Percentiles rank a stretch among this genome's conserved stretches.
Conservation (phyloP, 2,329 filamentous ascomycete species). For the Diplodia corticola region DNA sequence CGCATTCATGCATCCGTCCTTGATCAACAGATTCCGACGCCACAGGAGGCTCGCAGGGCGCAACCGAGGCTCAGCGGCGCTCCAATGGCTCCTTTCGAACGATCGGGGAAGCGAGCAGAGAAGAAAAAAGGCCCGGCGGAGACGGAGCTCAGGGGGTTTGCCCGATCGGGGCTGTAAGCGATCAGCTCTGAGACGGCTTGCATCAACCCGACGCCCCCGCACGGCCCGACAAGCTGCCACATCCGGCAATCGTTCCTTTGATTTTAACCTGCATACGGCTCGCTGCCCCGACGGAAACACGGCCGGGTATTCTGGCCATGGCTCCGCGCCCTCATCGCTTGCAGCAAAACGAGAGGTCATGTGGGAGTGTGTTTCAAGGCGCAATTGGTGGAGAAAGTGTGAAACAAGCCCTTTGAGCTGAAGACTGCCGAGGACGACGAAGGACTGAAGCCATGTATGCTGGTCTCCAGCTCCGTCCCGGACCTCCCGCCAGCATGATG, state of each 20-base stretch:
- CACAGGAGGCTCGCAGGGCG: not conserved
- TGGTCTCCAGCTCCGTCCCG: not conserved
- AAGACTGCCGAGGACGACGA: not conserved
- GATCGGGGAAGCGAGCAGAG: not conserved
- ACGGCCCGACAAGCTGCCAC: not conserved
- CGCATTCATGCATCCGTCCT: not conserved
- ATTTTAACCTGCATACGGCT: not conserved
- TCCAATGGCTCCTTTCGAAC: not conserved
- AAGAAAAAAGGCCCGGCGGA: not conserved
- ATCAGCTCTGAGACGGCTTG: not conserved
- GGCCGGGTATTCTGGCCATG: conserved; percentile 12
- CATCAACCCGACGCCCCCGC: not conserved
- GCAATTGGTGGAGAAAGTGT: conserved; percentile 18
- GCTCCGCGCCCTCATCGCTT: not conserved
- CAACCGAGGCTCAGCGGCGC: not conserved
- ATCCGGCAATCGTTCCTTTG: no score
- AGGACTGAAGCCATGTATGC: no score
- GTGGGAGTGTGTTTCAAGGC: not conserved
- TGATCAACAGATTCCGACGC: not conserved
- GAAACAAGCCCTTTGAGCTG: not conserved
- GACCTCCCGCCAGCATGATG: not conserved
- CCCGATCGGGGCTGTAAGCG: not conserved
- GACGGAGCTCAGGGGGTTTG: not conserved
- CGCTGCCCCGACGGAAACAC: not conserved
- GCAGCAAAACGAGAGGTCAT: no score